phyloP scores from a whole-genome alignment of 768 basidiomycete species.

The Pulveroboletus sp. region DNA sequence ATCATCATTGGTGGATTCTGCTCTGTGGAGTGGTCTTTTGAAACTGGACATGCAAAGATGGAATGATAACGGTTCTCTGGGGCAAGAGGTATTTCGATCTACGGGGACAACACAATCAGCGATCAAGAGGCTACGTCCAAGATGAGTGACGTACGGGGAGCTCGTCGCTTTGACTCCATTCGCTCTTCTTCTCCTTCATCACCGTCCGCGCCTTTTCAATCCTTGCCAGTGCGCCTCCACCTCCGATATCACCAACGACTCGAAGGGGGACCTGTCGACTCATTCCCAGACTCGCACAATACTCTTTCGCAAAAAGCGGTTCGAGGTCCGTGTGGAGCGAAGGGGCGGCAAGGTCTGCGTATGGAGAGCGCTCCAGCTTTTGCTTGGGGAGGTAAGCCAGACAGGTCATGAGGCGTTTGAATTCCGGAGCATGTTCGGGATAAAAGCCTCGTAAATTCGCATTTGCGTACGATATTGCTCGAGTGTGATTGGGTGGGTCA shows the following conservation, averaged over 20 bases:
- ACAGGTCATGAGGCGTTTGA: constrained; percentile 66
- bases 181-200: constrained; percentile 88
- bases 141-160: constrained; percentile 56
- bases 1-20: constrained; percentile 98
- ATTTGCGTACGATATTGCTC: constrained; percentile 74
- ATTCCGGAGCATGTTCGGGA: constrained; percentile 53
- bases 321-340: constrained; percentile 74
- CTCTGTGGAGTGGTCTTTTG: constrained; percentile 93
- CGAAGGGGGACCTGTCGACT: constrained; percentile 83
- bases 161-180: constrained; percentile 88
- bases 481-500: constrained; percentile 49
- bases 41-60: constrained; percentile 95
- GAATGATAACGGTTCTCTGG: constrained; percentile 91
- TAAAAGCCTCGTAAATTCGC: constrained; percentile 60
- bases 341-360: constrained; percentile 68
- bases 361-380: constrained; percentile 64
- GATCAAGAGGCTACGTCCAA: neutral
- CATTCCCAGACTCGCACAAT: constrained; percentile 82
- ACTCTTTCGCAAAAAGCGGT: constrained; percentile 83
- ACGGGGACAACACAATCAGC: constrained; percentile 4
- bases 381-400: constrained; percentile 65
- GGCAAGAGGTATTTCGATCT: constrained; percentile 93
- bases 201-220: constrained; percentile 94
- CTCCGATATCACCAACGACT: constrained; percentile 90
- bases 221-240: constrained; percentile 82